Evolutionary conservation across 345 rosid genomes (phyloP).

Genomic region (Eucalyptus caleyi): DNA sequence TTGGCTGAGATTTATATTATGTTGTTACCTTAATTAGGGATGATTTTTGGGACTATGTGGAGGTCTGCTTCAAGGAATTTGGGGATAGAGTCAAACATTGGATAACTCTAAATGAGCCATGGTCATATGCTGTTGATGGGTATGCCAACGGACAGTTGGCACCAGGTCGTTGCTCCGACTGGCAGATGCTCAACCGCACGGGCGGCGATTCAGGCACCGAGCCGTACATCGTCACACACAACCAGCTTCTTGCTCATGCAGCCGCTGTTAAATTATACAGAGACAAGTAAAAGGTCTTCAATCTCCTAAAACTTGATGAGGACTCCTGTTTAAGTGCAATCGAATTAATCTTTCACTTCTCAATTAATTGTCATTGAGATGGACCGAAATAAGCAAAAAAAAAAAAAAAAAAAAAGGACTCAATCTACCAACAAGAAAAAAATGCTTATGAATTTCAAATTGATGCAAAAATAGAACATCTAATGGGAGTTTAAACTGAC

Average conservation of each 20-base stretch:
- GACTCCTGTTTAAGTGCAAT: background rate
- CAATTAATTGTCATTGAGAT: background rate
- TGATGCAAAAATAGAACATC: background rate
- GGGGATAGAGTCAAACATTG: constrained; percentile 57
- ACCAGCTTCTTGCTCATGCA: constrained; percentile 44
- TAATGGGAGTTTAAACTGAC: background rate
- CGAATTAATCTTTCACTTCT: background rate
- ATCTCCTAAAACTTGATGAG: background rate
- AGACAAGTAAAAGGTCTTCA: constrained; percentile 16
- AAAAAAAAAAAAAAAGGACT: background rate
- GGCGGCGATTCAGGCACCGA: constrained; percentile 31
- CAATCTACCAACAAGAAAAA: background rate
- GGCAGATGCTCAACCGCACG: constrained; percentile 8
- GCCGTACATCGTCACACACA: constrained; percentile 27
- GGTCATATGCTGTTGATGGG: background rate
- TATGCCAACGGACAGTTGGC: constrained; percentile 5
- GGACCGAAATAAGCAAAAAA: background rate
- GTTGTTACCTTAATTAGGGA: background rate
- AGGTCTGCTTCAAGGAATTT: constrained; percentile 25
- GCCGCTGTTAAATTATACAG: constrained; percentile 20
- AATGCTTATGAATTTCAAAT: background rate
- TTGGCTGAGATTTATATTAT: background rate
- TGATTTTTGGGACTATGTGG: constrained; percentile 5
- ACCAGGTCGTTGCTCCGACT: constrained; percentile 31
- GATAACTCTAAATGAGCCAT: constrained; percentile 45